These are phyloP conservation scores for Colletotrichum sp. DNA, from an alignment of 2,329 filamentous ascomycete species.

Conservation along the genomic window DNA sequence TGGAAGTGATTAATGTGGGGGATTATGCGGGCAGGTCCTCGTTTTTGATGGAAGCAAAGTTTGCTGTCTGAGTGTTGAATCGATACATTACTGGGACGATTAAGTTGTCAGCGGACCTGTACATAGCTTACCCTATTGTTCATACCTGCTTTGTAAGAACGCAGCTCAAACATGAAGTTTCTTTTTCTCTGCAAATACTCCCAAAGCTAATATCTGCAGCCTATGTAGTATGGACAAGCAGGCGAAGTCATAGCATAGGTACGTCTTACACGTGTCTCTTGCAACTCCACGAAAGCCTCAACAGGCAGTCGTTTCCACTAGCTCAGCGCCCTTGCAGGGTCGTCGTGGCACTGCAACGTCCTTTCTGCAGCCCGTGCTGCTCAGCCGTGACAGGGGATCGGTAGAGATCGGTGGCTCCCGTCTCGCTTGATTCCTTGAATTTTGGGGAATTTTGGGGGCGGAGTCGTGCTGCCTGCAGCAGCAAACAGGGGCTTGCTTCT, in stretches of 20 bases:
- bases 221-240: not conserved
- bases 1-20: slow-evolving; percentile 27
- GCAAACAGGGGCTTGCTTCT: not conserved
- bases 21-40: fast-evolving
- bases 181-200: not conserved
- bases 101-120: not conserved
- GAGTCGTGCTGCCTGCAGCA: not conserved
- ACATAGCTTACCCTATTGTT: not conserved
- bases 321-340: not conserved
- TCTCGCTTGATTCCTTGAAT: not conserved
- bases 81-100: not conserved
- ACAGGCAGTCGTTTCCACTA: not conserved
- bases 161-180: not conserved
- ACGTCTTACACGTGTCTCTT: not conserved
- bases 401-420: not conserved
- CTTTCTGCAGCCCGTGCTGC: not conserved
- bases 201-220: not conserved
- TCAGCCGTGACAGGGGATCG: not conserved
- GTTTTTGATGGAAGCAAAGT: not conserved
- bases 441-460: not conserved
- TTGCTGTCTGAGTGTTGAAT: not conserved
- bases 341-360: not conserved
- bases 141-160: not conserved
- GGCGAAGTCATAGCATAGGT: not conserved
- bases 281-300: not conserved